Base-by-base conservation (phyloP, 129 eudicot genomes). In the Centella asiatica region DNA sequence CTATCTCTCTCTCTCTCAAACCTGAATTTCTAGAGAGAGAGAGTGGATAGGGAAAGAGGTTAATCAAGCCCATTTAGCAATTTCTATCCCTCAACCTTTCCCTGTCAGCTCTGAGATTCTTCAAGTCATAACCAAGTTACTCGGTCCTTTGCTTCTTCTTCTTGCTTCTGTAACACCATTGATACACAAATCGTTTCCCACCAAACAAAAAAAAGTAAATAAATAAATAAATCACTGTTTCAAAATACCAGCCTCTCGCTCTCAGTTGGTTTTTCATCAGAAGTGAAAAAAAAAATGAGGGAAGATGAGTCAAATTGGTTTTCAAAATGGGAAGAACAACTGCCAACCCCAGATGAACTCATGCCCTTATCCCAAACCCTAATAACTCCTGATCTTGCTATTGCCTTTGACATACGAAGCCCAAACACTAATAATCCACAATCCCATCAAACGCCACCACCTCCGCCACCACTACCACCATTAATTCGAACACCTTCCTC, bases 241-340 rank as follows among this genome's bases (percentile, higher is more conserved):
- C n/a, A n/a, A n/a, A n/a, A n/a, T n/a, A n/a, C n/a, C n/a, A n/a
- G n/a, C n/a, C n/a, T n/a, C n/a, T n/a, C n/a, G n/a, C n/a, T n/a
- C 63, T 28, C 54, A 57, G 44, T 28, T 68, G 72, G 50, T 58
- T 57, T 57, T 28, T 48, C 7, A 19, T 24, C 20, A 3, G 44
- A 47, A 32, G 18, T 32, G 31, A 26, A 19, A 27, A 58, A 40
- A 40, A 46, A 64, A 17, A 81, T 90, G 94, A 82, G 73, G 34
- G 90, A 81, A 42, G 95, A 84, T 2, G 88, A 87, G 28, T 79
- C 92, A 12, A 87, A 89, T 78, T 89, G 97, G 97, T 85, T 89
- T 26, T 75, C 90, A 12, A 89, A 77, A 74, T 85, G 97, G 97
- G 92, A 89, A 69, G 81, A 89, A 29, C 80, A 85, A 20, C 69